These are phyloP conservation scores for Ophiobolus disseminans DNA, from an alignment of 2,329 filamentous ascomycete genomes.

Conservation along the genomic window DNA sequence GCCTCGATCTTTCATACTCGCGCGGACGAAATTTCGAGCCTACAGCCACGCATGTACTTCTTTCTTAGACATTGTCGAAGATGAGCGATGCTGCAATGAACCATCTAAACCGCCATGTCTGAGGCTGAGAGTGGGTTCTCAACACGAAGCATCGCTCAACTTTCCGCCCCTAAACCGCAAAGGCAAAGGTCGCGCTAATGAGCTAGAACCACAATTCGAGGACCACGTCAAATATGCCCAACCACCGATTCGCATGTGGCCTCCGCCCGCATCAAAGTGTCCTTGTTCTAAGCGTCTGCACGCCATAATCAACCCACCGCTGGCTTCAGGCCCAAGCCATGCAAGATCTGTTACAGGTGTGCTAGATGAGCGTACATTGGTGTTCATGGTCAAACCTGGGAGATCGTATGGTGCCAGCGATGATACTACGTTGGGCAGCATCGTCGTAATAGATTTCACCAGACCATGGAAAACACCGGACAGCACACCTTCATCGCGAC, in stretches of 20 bases:
- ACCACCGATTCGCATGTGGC: slow-evolving; percentile 44
- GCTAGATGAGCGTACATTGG: slow-evolving; percentile 42
- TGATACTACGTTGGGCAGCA: slow-evolving; percentile 29
- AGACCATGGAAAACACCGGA: slow-evolving; percentile 7
- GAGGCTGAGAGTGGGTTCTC: slow-evolving; percentile 59
- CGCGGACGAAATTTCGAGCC: slow-evolving; percentile 61
- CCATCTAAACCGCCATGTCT: slow-evolving; percentile 47
- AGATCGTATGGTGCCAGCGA: slow-evolving; percentile 28
- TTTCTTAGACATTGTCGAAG: slow-evolving; percentile 67
- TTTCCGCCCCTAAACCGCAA: slow-evolving; percentile 1
- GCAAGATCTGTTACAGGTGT: slow-evolving; percentile 33
- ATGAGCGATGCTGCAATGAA: slow-evolving; percentile 50
- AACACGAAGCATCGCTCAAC: slow-evolving; percentile 45
- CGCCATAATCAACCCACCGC: slow-evolving; percentile 39
- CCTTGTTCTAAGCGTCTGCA: slow-evolving; percentile 40
- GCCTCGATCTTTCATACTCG: slow-evolving; percentile 57
- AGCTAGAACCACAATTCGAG: slow-evolving; percentile 5
- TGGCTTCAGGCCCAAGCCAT: slow-evolving; percentile 12
- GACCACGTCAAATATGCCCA: slow-evolving; percentile 35
- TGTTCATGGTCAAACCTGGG: slow-evolving; percentile 43
- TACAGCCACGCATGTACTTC: slow-evolving; percentile 63
- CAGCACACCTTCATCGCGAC: slow-evolving; percentile 1
- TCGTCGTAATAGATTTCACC: slow-evolving; percentile 45
- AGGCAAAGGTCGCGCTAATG: slow-evolving; percentile 9
- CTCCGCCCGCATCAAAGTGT: slow-evolving; percentile 34